Evolutionary conservation across 768 basidiomycete genomes (phyloP).

Genomic region (Termitomyces sp.): DNA sequence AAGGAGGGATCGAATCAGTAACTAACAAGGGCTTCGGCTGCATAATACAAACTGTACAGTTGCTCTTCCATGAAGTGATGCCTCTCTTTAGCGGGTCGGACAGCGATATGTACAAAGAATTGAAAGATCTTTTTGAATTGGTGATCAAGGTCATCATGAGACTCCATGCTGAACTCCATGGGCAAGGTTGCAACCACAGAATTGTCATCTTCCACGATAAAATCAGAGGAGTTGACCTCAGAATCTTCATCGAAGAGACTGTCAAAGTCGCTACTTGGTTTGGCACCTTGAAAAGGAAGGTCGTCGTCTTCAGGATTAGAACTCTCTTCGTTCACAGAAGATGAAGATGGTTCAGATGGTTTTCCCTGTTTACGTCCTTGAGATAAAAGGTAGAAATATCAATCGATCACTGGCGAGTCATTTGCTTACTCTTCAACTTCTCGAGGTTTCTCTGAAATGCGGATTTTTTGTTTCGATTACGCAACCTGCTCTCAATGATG

Average conservation of each 20-base stretch:
- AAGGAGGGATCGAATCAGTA: neutral
- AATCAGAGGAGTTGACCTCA: conserved; percentile 33
- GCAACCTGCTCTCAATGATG: conserved; percentile 61
- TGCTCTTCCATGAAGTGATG: conserved; percentile 48
- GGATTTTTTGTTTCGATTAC: conserved; percentile 54
- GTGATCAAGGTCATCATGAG: conserved; percentile 68
- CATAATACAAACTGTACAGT: conserved; percentile 38
- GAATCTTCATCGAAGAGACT: conserved; percentile 34
- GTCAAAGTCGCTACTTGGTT: conserved; percentile 30
- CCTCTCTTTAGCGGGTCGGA: conserved; percentile 48
- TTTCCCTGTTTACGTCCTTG: conserved; percentile 42
- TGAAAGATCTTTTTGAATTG: conserved; percentile 90
- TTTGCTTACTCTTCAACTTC: conserved; percentile 53
- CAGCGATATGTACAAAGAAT: conserved; percentile 78
- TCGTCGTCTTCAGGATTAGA: conserved; percentile 20
- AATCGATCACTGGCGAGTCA: neutral
- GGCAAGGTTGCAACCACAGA: conserved; percentile 48
- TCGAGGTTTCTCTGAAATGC: conserved; percentile 61
- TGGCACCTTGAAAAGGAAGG: conserved; percentile 42
- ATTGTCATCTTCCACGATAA: conserved; percentile 67
- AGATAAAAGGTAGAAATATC: conserved; percentile 1
- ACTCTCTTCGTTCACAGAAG: conserved; percentile 17
- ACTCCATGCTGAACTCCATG: conserved; percentile 73
- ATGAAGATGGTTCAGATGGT: conserved; percentile 25
- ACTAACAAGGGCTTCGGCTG: neutral